Percentiles rank a stretch among this genome's conserved stretches.
These are phyloP conservation scores for Backusella parvicylindrica DNA, from an alignment of 192 early-diverging fungal genomes.

Conservation along the genomic window DNA sequence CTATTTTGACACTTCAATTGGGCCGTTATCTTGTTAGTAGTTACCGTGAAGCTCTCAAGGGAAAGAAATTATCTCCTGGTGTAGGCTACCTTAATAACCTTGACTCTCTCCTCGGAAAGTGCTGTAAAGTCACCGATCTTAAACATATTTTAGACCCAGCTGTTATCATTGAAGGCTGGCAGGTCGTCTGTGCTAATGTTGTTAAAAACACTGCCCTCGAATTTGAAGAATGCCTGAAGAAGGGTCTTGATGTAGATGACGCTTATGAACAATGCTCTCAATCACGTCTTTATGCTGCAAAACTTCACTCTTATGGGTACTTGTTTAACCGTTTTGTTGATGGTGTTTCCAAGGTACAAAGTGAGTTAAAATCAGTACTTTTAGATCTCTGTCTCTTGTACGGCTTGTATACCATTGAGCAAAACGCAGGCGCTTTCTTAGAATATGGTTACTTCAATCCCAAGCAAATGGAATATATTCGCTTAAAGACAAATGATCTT, in stretches of 20 bases:
- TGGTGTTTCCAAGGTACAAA: constrained; percentile 64
- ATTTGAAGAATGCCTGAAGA: constrained; percentile 63
- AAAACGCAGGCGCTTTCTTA: constrained; percentile 83
- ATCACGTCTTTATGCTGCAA: constrained; percentile 75
- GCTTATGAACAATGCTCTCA: constrained; percentile 90
- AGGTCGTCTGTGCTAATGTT: constrained; percentile 77
- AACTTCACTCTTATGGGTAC: constrained; percentile 83
- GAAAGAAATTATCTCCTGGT: constrained; percentile 74
- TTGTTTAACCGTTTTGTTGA: constrained; percentile 82
- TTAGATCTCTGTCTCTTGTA: constrained; percentile 75
- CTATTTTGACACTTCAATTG: constrained; percentile 85
- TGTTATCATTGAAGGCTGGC: constrained; percentile 74
- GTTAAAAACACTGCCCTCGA: constrained; percentile 79
- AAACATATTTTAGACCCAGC: constrained; percentile 52
- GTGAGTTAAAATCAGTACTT: constrained; percentile 57
- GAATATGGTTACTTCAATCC: constrained; percentile 80
- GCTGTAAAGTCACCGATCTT: constrained; percentile 44
- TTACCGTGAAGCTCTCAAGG: constrained; percentile 64
- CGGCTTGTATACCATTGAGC: constrained; percentile 77
- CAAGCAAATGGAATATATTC: constrained; percentile 67
- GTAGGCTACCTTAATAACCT: constrained; percentile 71
- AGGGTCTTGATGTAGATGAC: constrained; percentile 69
- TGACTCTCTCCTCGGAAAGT: constrained; percentile 38
- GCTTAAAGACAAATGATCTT: constrained; percentile 56
- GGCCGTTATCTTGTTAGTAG: constrained; percentile 81